Percentiles rank a stretch among this genome's conserved stretches.
Conservation (phyloP, 139 green algal genomes). For the Chlorella sorokiniana region DNA sequence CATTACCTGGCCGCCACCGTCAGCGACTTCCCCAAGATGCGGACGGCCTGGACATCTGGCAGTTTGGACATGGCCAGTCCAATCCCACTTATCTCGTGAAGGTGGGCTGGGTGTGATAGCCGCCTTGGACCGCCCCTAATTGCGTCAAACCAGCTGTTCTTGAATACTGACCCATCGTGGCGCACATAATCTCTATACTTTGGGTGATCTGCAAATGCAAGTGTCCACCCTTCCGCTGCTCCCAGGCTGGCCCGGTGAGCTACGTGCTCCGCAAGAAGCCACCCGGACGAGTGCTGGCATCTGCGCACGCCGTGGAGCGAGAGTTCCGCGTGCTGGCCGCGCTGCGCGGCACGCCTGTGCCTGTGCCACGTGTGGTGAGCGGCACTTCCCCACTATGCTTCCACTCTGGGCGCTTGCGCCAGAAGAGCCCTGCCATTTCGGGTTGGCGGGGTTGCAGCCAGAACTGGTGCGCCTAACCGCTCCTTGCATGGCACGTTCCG, state of each 20-base stretch:
- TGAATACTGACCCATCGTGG: no score
- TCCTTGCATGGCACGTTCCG: no score
- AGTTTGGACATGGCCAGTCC: constrained; percentile 91
- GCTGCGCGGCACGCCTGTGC: constrained; percentile 68
- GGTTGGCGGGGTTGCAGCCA: no score
- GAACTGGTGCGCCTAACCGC: no score
- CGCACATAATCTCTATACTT: no score
- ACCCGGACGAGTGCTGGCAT: constrained; percentile 85
- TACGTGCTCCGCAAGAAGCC: constrained; percentile 98
- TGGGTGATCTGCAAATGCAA: no score
- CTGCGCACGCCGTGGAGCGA: constrained; percentile 93
- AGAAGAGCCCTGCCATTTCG: no score
- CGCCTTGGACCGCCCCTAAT: not conserved
- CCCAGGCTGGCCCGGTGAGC: constrained; percentile 39
- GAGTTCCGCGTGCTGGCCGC: constrained; percentile 79
- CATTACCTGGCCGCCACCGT: constrained; percentile 2
- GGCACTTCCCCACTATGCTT: not conserved
- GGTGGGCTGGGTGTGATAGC: constrained; percentile 21
- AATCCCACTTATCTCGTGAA: constrained; percentile 97
- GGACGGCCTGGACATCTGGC: not conserved
- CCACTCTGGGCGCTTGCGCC: no score
- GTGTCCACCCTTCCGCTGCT: not conserved
- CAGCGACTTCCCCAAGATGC: not conserved
- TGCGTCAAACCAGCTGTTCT: not conserved
- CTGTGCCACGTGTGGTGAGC: constrained; percentile 71